Evolutionary conservation across 2,329 filamentous ascomycete genomes (phyloP), one percentile per base, ranked within the genome.

Genomic region (Lecanosticta acicola): DNA sequence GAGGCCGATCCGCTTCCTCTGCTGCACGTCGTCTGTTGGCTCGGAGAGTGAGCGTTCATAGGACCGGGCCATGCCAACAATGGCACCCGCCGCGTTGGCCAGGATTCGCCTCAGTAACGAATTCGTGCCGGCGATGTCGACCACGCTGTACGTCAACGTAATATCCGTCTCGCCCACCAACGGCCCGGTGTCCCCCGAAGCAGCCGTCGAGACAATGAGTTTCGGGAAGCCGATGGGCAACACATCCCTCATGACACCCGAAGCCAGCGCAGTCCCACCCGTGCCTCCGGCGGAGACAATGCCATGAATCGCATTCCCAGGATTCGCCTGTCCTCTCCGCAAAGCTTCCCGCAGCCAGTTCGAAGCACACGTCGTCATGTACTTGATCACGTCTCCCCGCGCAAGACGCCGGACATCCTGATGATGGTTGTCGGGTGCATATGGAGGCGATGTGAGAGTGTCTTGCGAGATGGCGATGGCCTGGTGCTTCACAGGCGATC

Each of bases 101-200:
- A 87, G 62, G 0, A 86, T 74, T 2, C 68, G 67, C 4, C 71
- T 70, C 11, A 86, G 64, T 2, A 86, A 66, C 1, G 71, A 65
- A 50, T 86, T 87, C 8, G 78, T 61, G 0, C 84, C 84, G 1
- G 83, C 80, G 41, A 87, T 74, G 47, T 87, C 84, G 11, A 86
- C 83, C 1, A 87, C 80, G 13, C 76, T 81, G 56, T 85, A 83
- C 77, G 85, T 83, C 66, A 87, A 74, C 0, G 76, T 77, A 38
- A 86, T 81, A 51, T 87, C 84, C 0, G 77, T 78, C 61, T 85
- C 82, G 33, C 77, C 81, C 1, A 87, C 70, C n/a, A 84, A 77
- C 0, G 77, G 75, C 0, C 73, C 74, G 1, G 80, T 79, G 51
- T 87, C 79, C 2, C 83, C 81, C 24, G 78, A 82, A 0, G 82